A percentile compares a stretch with the other conserved stretches of the same genome.
Conservation (phyloP, 176 grass and related monocot genomes). For the Hyparrhenia diplandra region DNA sequence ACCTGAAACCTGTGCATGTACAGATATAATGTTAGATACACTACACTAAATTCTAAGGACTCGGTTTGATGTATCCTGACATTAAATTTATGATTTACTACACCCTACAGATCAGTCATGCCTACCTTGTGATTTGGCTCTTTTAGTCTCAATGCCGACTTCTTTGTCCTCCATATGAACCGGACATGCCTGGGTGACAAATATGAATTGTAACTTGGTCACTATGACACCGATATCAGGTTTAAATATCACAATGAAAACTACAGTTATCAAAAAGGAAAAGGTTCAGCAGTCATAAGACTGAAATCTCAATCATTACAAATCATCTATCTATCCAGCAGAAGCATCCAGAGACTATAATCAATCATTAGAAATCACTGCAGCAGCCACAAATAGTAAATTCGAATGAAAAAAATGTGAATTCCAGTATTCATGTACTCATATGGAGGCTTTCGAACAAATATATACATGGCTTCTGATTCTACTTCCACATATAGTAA, state of each 20-base stretch:
- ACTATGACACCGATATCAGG: neutral
- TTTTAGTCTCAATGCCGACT: conserved; percentile 55
- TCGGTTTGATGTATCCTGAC: neutral
- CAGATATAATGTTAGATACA: too few relatives aligned
- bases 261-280: neutral
- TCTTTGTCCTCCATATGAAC: conserved; percentile 36
- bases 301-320: neutral
- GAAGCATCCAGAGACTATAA: neutral
- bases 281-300: neutral
- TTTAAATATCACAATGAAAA: neutral
- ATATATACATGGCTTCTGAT: too few relatives aligned
- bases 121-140: conserved; percentile 50
- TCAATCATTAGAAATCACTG: neutral
- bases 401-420: neutral
- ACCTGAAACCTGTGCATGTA: too few relatives aligned
- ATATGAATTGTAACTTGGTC: neutral
- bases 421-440: neutral
- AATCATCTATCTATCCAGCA: neutral
- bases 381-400: neutral
- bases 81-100: neutral
- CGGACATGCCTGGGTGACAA: conserved; percentile 54
- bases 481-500: too few relatives aligned
- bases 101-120: neutral
- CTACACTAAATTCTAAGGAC: too few relatives aligned
- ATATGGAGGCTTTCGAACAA: too few relatives aligned